Conservation (phyloP, 805 yeast species). For the Maudiozyma pseudohumilis region DNA sequence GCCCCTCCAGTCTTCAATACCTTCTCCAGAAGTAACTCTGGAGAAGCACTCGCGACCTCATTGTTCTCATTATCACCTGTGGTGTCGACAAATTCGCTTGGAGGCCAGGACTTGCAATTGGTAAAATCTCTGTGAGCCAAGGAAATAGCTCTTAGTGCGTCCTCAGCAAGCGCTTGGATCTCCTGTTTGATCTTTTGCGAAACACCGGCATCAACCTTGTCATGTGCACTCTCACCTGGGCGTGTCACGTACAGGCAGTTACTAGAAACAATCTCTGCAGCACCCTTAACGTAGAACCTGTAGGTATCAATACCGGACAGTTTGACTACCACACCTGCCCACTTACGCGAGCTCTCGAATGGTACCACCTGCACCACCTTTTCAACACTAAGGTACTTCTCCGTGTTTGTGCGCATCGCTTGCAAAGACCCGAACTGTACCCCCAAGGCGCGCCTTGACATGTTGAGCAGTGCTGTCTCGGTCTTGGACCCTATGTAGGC, state of each 20-base stretch:
- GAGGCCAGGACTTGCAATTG: constrained; percentile 53
- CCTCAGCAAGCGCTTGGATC: constrained; percentile 55
- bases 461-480: constrained; percentile 72
- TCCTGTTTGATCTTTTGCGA: constrained; percentile 31
- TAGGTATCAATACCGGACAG: constrained; percentile 31
- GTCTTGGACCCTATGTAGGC: constrained; percentile 87
- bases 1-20: neutral
- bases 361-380: constrained; percentile 66
- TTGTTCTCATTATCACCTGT: constrained; percentile 24
- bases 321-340: constrained; percentile 74
- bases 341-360: constrained; percentile 85
- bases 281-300: constrained; percentile 78
- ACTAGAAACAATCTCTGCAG: constrained; percentile 76
- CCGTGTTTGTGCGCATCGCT: constrained; percentile 32
- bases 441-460: constrained; percentile 52
- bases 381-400: constrained; percentile 23
- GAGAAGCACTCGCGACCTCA: constrained; percentile 30
- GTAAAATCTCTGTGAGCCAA: constrained; percentile 68
- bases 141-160: constrained; percentile 83
- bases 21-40: constrained; percentile 28
- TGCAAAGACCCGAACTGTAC: constrained; percentile 34
- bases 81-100: constrained; percentile 34
- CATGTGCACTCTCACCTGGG: constrained; percentile 24
- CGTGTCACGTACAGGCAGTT: constrained; percentile 39
- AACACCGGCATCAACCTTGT: constrained; percentile 14